Base-by-base conservation (phyloP, 2,329 filamentous ascomycete genomes). In the Cordyceps farinosa region DNA sequence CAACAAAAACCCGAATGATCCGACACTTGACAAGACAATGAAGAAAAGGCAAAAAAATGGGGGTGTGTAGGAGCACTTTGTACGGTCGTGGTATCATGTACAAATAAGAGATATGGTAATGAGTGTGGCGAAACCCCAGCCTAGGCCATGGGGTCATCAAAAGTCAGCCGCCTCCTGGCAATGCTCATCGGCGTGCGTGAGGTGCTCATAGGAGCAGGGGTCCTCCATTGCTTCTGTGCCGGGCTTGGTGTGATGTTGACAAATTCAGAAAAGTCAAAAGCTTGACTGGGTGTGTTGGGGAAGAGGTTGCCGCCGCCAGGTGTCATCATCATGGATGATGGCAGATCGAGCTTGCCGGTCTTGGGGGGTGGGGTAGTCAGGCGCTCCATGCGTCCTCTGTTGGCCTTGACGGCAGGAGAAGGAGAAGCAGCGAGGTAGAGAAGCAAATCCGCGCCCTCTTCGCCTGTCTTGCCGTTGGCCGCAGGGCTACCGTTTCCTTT, bases 181-280 rank as follows among this genome's bases (percentile, higher is more conserved):
- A 90, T 85, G 68, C 87, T 91, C 63, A 84, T 73, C 9, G 85
- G 85, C 50, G 85, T 87, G 70, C 80, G 82, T 60, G 78, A 74
- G 10, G 75, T 70, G 22, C 78, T 73, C 36, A 82, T 80, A 34
- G 85, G 82, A 11, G 86, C 75, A 11, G 92, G 92, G 0, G 92
- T 96, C 74, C 90, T 91, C 90, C 92, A 97, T 10, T 88, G 84
- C 69, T 87, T 91, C 78, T 97, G 95, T 32, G 92, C 95, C 27
- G 95, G 95, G 72, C 92, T 97, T 0, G 95, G 95, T 7, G 95
- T 97, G 74, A 98, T 94, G 77, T 98, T 97, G 73, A 98, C 89
- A 77, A 97, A 99, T 73, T 99, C 95, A 59, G 92, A 87, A 78
- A 98, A 96, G 78, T 98, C 96, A 76, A 98, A 96, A 54, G 76